phyloP scores from a whole-genome alignment of 164 flowering plant species.

The Chimonanthus praecox region DNA sequence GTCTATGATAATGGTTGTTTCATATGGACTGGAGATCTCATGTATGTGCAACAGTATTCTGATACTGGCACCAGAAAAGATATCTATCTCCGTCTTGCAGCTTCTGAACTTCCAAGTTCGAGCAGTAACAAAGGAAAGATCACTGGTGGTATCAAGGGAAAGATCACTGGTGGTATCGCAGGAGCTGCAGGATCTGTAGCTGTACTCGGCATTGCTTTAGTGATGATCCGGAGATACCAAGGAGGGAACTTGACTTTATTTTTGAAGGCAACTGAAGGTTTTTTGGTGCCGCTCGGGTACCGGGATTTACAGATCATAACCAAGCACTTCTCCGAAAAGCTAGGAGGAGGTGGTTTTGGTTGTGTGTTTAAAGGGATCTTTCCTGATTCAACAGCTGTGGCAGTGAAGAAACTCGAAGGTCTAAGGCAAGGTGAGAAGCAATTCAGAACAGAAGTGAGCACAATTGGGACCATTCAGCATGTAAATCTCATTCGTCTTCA shows the following conservation, averaged over 20 bases:
- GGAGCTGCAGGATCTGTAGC: constrained; percentile 17
- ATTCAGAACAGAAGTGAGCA: constrained; percentile 56
- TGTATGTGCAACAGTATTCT: constrained; percentile 1
- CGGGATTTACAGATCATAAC: constrained; percentile 40
- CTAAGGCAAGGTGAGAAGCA: constrained; percentile 51
- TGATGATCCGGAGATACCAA: constrained; percentile 11
- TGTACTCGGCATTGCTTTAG: constrained; percentile 13
- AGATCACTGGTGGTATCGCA: constrained; percentile 10
- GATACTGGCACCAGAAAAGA: not conserved
- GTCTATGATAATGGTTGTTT: constrained; percentile 11
- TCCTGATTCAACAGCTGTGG: constrained; percentile 32
- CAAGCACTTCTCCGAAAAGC: constrained; percentile 42
- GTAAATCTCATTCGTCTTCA: constrained; percentile 50
- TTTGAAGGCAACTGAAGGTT: constrained; percentile 26
- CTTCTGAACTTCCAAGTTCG: constrained; percentile 5
- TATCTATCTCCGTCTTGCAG: constrained; percentile 4
- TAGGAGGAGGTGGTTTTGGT: constrained; percentile 60
- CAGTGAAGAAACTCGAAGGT: constrained; percentile 50
- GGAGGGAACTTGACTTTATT: constrained; percentile 8
- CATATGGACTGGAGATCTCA: constrained; percentile 12
- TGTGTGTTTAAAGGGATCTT: constrained; percentile 46
- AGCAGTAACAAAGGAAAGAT: constrained; percentile 7
- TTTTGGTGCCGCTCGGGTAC: constrained; percentile 32
- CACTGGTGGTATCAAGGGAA: not conserved
- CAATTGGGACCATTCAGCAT: constrained; percentile 63